Evolutionary conservation across 75 land plant genomes (phyloP).

Genomic region (Chamaecyparis obtusa): DNA sequence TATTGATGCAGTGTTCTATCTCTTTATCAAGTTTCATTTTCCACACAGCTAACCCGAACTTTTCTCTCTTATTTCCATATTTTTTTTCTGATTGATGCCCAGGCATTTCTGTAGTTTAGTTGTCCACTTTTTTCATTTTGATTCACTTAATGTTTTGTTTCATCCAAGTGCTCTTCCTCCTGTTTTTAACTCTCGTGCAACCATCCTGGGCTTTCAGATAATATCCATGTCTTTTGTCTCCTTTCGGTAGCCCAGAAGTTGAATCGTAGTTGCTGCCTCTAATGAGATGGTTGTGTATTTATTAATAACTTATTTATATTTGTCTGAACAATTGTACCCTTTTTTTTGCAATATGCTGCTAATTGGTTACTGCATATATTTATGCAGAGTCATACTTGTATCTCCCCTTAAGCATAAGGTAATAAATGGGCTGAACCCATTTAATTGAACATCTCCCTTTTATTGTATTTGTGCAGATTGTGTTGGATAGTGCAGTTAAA

Average conservation of each 20-base stretch:
- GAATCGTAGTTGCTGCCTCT: background rate
- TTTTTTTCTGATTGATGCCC: background rate
- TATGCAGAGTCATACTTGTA: background rate
- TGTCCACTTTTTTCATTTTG: background rate
- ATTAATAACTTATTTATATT: background rate
- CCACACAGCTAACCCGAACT: background rate
- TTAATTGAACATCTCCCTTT: background rate
- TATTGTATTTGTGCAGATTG: background rate
- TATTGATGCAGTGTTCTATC: background rate
- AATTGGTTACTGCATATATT: background rate
- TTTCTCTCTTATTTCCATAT: background rate
- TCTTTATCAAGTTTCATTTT: background rate
- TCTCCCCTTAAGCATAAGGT: background rate
- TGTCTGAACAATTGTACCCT: background rate
- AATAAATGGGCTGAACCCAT: background rate
- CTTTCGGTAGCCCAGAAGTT: background rate
- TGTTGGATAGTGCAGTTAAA: background rate
- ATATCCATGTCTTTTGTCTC: background rate
- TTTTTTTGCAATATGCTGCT: background rate
- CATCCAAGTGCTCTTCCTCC: background rate
- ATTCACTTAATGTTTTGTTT: background rate
- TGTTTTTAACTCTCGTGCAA: background rate
- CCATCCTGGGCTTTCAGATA: background rate
- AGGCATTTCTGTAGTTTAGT: background rate
- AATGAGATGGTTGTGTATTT: background rate